Evolutionary conservation across 352 stramenopile species (phyloP), one percentile per base, ranked within the genome.

Genomic region (Pythium phragmitis): DNA sequence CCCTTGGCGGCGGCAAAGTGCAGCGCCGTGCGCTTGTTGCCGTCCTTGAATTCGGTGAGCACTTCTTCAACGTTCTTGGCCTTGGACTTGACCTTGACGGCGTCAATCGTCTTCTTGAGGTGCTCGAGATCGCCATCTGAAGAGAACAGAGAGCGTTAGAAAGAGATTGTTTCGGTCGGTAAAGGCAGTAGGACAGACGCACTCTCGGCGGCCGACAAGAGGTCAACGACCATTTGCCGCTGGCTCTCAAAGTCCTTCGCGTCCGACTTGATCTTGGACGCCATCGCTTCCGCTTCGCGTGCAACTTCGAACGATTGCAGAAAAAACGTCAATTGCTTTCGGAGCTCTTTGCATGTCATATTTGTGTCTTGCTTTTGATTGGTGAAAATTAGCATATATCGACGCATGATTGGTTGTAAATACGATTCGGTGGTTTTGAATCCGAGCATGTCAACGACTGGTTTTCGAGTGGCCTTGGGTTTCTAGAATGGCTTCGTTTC

Each of bases 1-100:
- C 85, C 85, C 66, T 91, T 90, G 55, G 77, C 76, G 12, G 82
- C 85, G 4, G 85, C 82, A 69, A 94, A 94, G 70, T 94, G 85
- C 60, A 94, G 66, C 56, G 82, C 79, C 65, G 76, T 85, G 68
- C 85, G 85, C 72, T 92, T 88, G 69, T 94, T 80, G 46, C 79
- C 85, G 69, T 94, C 85, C 62, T 90, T 91, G 69, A 89, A 94
- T 51, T 87, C 81, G 65, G 59, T 78, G 26, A 94, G 70, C 51
- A 83, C 75, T 5, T 69, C 66, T 0, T 21, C 55, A 5, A 65
- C 49, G 47, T 76, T 73, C 65, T 82, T 82, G n/a, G 75, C 60
- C 59, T 83, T 80, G 50, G 76, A 76, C 41, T 65, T 67, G 53
- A 78, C 75, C 56, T 81, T 79, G 70, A 87, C 84, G 46, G 77